phyloP scores from a whole-genome alignment of 2,329 filamentous ascomycete genomes.

The Ceratocystis papillata region DNA sequence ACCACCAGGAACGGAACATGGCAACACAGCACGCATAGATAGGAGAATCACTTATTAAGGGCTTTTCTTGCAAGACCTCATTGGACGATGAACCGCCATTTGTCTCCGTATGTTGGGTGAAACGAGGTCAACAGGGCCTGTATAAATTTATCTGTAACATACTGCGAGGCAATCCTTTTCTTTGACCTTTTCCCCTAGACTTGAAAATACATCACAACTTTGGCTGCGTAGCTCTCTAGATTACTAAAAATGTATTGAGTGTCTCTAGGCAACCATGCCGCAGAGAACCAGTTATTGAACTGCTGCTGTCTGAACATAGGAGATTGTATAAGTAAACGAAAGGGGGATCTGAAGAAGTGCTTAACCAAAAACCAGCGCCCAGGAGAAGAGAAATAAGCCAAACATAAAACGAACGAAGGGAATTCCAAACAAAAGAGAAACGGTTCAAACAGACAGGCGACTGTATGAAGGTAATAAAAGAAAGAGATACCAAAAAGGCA shows the following conservation, averaged over 20 bases:
- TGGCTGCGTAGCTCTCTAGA: background rate
- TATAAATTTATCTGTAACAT: conserved; percentile 6
- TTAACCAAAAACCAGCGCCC: background rate
- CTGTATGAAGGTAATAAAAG: background rate
- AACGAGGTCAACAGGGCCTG: conserved; percentile 4
- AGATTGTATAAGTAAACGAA: conserved; percentile 3
- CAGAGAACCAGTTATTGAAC: background rate
- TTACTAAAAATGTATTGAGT: background rate
- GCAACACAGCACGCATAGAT: conserved; percentile 4
- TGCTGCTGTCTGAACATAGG: conserved; percentile 12
- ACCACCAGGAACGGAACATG: conserved; percentile 6
- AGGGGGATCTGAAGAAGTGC: conserved; percentile 12
- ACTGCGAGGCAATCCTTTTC: background rate
- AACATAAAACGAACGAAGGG: background rate
- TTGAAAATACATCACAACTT: background rate
- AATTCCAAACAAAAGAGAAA: conserved; percentile 7
- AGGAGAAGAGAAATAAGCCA: background rate
- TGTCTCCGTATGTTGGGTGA: background rate
- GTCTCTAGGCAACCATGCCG: background rate
- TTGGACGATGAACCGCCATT: background rate
- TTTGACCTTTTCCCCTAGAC: background rate
- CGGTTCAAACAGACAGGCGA: background rate
- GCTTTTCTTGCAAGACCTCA: background rate
- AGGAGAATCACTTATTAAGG: background rate
- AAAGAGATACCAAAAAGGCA: conserved; percentile 2